Evolutionary conservation across 176 grass and related monocot species (phyloP).

Genomic region (Triticum aestivum): DNA sequence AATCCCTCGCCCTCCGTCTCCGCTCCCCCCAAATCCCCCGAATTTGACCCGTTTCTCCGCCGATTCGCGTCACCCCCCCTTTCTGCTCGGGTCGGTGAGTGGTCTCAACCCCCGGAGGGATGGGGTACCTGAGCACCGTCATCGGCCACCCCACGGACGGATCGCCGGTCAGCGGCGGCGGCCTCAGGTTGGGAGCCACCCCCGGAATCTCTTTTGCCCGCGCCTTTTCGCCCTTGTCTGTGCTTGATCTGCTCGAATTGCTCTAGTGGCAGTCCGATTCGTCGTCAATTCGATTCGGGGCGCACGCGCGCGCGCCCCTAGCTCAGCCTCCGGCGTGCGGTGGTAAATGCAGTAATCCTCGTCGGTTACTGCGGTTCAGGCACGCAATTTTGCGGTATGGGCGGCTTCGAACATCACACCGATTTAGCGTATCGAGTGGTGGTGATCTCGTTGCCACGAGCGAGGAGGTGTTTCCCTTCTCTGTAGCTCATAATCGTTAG

Average conservation of each 20-base stretch:
- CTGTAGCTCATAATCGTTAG: not conserved
- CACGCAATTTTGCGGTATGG: not conserved
- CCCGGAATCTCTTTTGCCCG: not conserved
- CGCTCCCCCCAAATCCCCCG: slow-evolving; percentile 21
- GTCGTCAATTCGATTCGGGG: not conserved
- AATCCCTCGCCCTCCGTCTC: not conserved
- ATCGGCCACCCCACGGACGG: slow-evolving; percentile 61
- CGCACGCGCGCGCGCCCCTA: too few species aligned
- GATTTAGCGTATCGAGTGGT: not conserved
- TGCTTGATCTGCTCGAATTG: not conserved
- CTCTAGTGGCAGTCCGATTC: not conserved
- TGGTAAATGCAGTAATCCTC: too few species aligned
- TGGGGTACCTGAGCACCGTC: slow-evolving; percentile 58
- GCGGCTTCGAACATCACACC: not conserved
- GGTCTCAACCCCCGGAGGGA: not conserved
- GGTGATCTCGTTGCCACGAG: not conserved
- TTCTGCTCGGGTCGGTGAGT: not conserved
- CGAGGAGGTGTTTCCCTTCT: not conserved
- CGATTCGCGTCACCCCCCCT: not conserved
- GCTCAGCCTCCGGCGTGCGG: too few species aligned
- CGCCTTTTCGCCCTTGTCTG: not conserved
- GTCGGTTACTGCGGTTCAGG: too few species aligned
- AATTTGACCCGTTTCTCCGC: not conserved
- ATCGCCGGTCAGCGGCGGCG: slow-evolving; percentile 55
- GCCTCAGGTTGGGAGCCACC: slow-evolving; percentile 43